Base-by-base conservation (phyloP, 129 eudicot species). In the Arctium lappa region DNA sequence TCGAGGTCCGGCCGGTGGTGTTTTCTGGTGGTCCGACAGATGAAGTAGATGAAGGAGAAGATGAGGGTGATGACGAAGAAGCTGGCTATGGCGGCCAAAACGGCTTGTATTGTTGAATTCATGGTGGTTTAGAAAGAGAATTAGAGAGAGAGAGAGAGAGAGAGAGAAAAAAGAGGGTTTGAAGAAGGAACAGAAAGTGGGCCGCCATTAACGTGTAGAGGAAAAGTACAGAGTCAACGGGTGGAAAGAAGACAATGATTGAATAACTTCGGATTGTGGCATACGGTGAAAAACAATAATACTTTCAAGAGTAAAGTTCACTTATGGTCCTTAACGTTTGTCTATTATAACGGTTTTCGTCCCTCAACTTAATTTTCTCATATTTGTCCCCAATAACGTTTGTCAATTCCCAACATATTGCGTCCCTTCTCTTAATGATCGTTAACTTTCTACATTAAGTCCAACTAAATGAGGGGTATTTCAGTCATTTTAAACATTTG, bases 31-130 rank as follows among this genome's bases (percentile, higher is more conserved):
- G 81, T 72, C 60, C 89, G 87, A 69, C 91, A 33, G 48, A 85
- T 0, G 36, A 74, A 4, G 87, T 63, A 73, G 73, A 89, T 44
- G 76, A 80, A 40, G 79, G 85, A 78, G 79, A 86, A 79, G 77
- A 93, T 77, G 38, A 91, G 16, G 69, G 76, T 79, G 48, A 93
- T 78, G 84, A 86, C 15, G 53, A 78, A 0, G 87, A 93, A 91
- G 82, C 94, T 88, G 39, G 77, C 85, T 2, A 60, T 8, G 75
- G 93, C 92, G 18, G 96, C 92, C 2, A 93, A 50, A 69, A 86
- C 62, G 38, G 88, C 90, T 89, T 88, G 93, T 38, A 84, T 37
- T 7, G 74, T 29, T 15, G 83, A 6, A 15, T 74, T 75, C 93
- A 92, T 90, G 37, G 79, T 11, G 37, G 42, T 36, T 36, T 4